Evolutionary conservation across 2,329 filamentous ascomycete genomes (phyloP), one percentile per base, ranked within the genome.

Genomic region (Beauveria sp.): DNA sequence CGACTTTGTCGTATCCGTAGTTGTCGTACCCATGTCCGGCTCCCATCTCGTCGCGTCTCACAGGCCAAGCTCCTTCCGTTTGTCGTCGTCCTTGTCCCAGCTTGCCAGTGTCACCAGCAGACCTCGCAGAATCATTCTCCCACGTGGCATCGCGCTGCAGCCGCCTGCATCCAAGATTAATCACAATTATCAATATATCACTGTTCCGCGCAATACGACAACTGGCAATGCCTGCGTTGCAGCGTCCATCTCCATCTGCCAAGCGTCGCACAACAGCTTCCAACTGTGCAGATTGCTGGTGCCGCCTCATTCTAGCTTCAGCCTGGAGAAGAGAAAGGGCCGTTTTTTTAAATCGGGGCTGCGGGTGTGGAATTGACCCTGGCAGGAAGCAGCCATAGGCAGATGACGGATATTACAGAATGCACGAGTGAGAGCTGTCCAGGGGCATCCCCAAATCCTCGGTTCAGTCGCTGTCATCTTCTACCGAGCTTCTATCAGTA

Each of bases 321-420:
- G 55, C 45, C 46, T 49, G 22, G 45, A 57, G 54, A 58, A 20
- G 45, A 57, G 54, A 58, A 20, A 58, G 55, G 14, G 55, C 45
- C 55, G 45, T 50, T 58, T 58, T 50, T 49, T 58, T 58, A 18
- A 22, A 58, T 46, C 8, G 55, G 55, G 55, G 43, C 31, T 6
- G 28, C 54, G 45, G 43, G n/a, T 49, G 54, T 58, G 43, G 20
- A 22, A 28, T 40, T 48, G 54, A 28, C 43, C 42, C 43, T 57
- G 26, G 28, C 16, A 57, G 12, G 50, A 24, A 22, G 10, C 14
- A 51, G 24, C 12, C 31, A 34, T 42, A 42, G 54, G 38, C 28
- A 24, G 10, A 48, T 49, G 43, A 49, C 43, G 43, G 42, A 55
- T 40, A n/a, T 18, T 38, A 14, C 34, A 38, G 2, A 38, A 42